A percentile compares a stretch with the other conserved stretches of the same genome.
These are phyloP conservation scores for Colletotrichum agaves DNA, from an alignment of 2,329 filamentous ascomycete genomes.

Conservation along the genomic window DNA sequence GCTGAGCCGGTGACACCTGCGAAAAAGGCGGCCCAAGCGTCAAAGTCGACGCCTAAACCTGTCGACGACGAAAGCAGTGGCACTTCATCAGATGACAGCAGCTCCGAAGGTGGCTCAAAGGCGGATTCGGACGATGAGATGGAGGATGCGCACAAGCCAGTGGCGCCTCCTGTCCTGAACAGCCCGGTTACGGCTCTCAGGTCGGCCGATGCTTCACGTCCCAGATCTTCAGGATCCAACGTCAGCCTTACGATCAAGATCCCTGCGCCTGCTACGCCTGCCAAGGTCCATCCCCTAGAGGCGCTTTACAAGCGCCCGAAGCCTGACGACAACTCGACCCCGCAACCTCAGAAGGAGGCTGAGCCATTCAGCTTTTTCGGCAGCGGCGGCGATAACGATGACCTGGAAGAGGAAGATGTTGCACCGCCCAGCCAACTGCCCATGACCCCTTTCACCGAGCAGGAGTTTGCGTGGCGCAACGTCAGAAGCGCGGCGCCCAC, in stretches of 20 bases:
- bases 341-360: constrained; percentile 7
- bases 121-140: constrained; percentile 42
- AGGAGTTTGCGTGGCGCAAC: constrained; percentile 79
- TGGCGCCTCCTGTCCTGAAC: background rate
- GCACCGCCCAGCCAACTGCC: constrained; percentile 58
- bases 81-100: constrained; percentile 39
- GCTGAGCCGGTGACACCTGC: constrained; percentile 29
- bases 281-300: constrained; percentile 84
- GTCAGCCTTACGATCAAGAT: constrained; percentile 67
- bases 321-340: constrained; percentile 50
- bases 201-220: constrained; percentile 50
- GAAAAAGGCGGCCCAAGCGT: constrained; percentile 7
- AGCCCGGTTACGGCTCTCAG: constrained; percentile 37
- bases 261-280: constrained; percentile 57
- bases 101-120: constrained; percentile 23
- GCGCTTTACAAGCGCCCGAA: constrained; percentile 85
- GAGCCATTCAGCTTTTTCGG: constrained; percentile 75
- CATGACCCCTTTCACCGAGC: constrained; percentile 84
- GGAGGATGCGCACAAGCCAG: constrained; percentile 33
- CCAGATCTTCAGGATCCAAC: constrained; percentile 62
- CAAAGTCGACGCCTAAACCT: constrained; percentile 34
- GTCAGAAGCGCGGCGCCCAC: constrained; percentile 93
- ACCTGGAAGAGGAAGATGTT: constrained; percentile 46
- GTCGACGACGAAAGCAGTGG: constrained; percentile 43
- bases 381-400: constrained; percentile 60